Evolutionary conservation across 495 filamentous ascomycete genomes (phyloP), one percentile per base, ranked within the genome.

Genomic region (Hypoxylon lienhwacheense): DNA sequence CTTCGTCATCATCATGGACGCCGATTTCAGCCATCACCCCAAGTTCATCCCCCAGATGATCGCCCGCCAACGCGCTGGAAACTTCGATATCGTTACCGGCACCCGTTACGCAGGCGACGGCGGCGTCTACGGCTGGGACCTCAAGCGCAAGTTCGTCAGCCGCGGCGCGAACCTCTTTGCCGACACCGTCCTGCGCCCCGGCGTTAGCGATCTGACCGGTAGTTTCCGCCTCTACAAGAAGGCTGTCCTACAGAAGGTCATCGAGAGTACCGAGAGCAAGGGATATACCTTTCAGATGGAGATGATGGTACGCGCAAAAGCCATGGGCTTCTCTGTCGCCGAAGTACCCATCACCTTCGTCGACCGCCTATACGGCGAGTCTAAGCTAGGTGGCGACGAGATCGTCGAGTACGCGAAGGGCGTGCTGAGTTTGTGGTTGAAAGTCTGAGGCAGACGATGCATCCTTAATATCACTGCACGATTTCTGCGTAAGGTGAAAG

Each of bases 211-310:
- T 67, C 70, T 98, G 68, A 98, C 93, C 45, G 93, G 93, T 19
- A 91, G 87, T 64, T 98, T 97, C 72, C 75, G 93, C 44, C 66
- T 98, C 70, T 98, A 98, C 69, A 97, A 95, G 84, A 88, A 87
- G 76, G 73, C 73, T 40, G 89, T 96, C 53, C 73, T 98, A 62
- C 81, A 96, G 72, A 89, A 88, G 76, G 88, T 97, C 41, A 96
- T 98, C 59, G 74, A 76, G 65, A 87, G 83, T 66, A 96, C 91
- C 31, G 85, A 95, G 73, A 92, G 89, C 62, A 91, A 96, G 70
- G 93, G 93, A 11, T 98, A 96, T 68, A 92, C 89, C 19, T 97
- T 97, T 79, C 93, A 98, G 83, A 97, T 98, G 93, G 93, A 96
- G 78, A 71, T 82, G 62, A 79, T 80, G 63, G 89, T 95, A 3